Base-by-base conservation (phyloP, 1,284 basidiomycete species). In the Peniophora sp. region DNA sequence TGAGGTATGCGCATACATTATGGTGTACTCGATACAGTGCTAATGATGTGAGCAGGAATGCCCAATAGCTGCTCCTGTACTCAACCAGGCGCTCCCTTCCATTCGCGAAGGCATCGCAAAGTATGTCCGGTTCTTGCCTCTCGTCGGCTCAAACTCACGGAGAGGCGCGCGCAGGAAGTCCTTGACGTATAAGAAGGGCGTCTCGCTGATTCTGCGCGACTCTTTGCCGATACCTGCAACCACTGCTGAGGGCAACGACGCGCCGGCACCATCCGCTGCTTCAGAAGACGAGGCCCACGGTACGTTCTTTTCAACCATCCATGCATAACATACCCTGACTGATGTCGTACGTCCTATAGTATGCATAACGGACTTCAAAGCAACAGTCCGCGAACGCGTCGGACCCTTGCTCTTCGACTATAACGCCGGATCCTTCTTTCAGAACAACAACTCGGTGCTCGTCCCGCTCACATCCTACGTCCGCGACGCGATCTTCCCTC, bases 381-480 rank as follows among this genome's bases (percentile, higher is more conserved):
- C 74, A 3, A 81, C 76, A 3, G 85, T 97, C 3, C 86, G 91
- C 52, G 95, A 97, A 66, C 80, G 81, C 43, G 92, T 98, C 14
- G 92, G 89, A 3, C 69, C 78, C 51, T 85, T 76, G 65, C 69
- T 87, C 47, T 97, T 99, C 67, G 85, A 95, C 60, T 97, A 95
- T 66, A 81, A 81, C 11, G 93, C 90, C 1, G 85, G 87, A 41
- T 85, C 87, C 3, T 98, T 98, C 74, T 98, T 98, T 78, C 96
- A 99, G 66, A 98, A 98, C 75, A 99, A 99, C 75, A 96, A 96
- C 64, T 85, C 88, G 17, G 91, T 97, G 49, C 81, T 99, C 15
- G 74, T 85, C 8, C 83, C 89, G 0, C 78, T 99, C 47, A 88
- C 92, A 8, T 67, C 79, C 53, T 93, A 95, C 68, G 90, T 97